Evolutionary conservation across 2,329 filamentous ascomycete species (phyloP), one percentile per base, ranked within the genome.

Genomic region (Fusarium sp.): DNA sequence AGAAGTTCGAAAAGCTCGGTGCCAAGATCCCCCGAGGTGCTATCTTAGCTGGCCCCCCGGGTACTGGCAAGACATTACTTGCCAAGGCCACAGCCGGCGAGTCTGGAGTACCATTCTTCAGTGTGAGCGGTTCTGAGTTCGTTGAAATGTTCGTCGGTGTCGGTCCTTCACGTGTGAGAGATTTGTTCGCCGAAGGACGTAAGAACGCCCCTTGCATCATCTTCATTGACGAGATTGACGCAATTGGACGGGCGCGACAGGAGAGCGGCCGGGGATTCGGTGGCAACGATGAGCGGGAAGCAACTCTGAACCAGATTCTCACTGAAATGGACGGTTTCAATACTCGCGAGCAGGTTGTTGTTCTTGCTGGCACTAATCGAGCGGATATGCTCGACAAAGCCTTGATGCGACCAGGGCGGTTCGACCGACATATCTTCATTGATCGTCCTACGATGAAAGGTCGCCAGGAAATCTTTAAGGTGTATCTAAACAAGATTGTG

Each of bases 81-180:
- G 96, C 96, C 72, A 99, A 99, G 86, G 96, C 96, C 20, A 99
- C 96, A 15, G 96, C 96, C 57, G 96, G 96, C 81, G 96, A 99
- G 85, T 98, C 96, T 33, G 93, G 93, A 48, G 96, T 99, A 38
- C 96, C 96, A 1, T 99, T 99, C 88, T 99, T 95, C 89, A 98
- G 94, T 79, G 96, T 99, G 78, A 98, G 95, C 82, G 96, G 96
- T 81, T 99, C 96, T 55, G 96, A 99, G 82, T 99, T 99, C 81
- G 96, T 99, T 38, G 96, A 99, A 85, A 99, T 99, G 96, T 99
- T 99, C 81, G 96, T 99, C 58, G 96, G 96, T 90, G 96, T 99
- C 69, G 96, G 96, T 83, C 94, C 96, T 26, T 98, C 96, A 36
- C 91, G 96, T 83, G 96, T 99, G 57, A 91, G 96, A 78, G 96